Evolutionary conservation across 1,284 basidiomycete genomes (phyloP).

Genomic region (Ganoderma sinense): DNA sequence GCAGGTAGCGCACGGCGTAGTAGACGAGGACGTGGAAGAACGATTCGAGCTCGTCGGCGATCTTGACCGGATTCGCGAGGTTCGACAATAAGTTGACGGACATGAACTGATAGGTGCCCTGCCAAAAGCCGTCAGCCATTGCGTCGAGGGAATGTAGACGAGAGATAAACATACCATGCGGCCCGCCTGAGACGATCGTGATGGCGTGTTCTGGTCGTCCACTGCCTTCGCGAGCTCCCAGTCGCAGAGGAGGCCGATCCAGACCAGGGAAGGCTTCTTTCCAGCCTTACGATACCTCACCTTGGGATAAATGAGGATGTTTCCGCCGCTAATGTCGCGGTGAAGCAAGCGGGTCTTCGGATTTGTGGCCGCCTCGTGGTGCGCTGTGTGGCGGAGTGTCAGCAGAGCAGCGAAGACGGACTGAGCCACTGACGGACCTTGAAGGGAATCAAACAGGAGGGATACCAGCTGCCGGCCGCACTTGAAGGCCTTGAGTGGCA

Average conservation of each 20-base stretch:
- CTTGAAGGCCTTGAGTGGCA: slow-evolving; percentile 11
- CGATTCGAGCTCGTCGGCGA: slow-evolving; percentile 13
- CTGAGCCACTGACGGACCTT: slow-evolving; percentile 10
- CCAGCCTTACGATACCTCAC: neutral
- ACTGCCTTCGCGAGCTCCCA: slow-evolving; percentile 22
- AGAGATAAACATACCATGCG: too few species aligned
- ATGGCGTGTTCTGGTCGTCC: neutral
- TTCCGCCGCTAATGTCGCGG: slow-evolving; percentile 23
- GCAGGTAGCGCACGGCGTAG: neutral
- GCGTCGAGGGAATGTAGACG: too few species aligned
- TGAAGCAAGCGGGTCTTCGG: slow-evolving; percentile 6
- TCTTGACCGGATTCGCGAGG: neutral
- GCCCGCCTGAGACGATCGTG: too few species aligned
- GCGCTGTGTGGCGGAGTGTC: neutral
- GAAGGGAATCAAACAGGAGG: slow-evolving; percentile 12
- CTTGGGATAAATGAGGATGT: slow-evolving; percentile 15
- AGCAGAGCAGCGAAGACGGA: neutral
- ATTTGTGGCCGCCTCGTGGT: neutral
- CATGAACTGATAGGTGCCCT: slow-evolving; percentile 26
- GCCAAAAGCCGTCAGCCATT: neutral
- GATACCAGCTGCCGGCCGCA: slow-evolving; percentile 7
- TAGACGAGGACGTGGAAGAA: slow-evolving; percentile 17
- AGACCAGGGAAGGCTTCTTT: neutral
- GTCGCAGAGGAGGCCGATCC: slow-evolving; percentile 17
- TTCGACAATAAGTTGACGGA: slow-evolving; percentile 5